These are phyloP conservation scores for Monilinia aucupariae DNA, from an alignment of 2,329 filamentous ascomycete species.

Conservation along the genomic window DNA sequence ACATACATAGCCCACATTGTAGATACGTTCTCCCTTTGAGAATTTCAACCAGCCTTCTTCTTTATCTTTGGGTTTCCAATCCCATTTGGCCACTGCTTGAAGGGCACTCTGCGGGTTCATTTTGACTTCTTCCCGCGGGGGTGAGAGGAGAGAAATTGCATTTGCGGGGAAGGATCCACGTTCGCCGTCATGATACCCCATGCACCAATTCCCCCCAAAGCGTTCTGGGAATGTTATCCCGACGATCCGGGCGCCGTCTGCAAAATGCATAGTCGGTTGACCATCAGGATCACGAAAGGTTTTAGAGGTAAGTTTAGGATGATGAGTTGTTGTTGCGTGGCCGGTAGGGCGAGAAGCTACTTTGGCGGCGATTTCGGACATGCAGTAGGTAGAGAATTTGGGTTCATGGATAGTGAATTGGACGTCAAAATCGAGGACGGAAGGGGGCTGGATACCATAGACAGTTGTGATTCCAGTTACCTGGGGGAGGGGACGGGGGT, in stretches of 20 bases:
- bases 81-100: slow-evolving; percentile 31
- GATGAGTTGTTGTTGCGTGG: slow-evolving; percentile 26
- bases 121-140: slow-evolving; percentile 26
- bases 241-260: slow-evolving; percentile 31
- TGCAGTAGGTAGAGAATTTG: slow-evolving; percentile 21
- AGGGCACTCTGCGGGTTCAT: slow-evolving; percentile 30
- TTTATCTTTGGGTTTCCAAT: slow-evolving; percentile 31
- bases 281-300: slow-evolving; percentile 30
- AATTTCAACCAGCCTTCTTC: slow-evolving; percentile 33
- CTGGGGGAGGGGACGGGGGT: slow-evolving; percentile 30
- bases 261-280: slow-evolving; percentile 29
- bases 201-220: slow-evolving; percentile 31
- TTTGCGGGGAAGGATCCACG: slow-evolving; percentile 30
- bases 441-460: slow-evolving; percentile 27
- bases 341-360: slow-evolving; percentile 28
- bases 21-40: slow-evolving; percentile 32
- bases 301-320: slow-evolving; percentile 25
- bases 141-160: slow-evolving; percentile 26
- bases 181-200: slow-evolving; percentile 34
- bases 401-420: slow-evolving; percentile 29
- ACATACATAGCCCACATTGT: slow-evolving; percentile 29
- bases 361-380: slow-evolving; percentile 28
- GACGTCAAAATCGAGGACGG: slow-evolving; percentile 32
- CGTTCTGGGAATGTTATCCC: slow-evolving; percentile 32
- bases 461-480: slow-evolving; percentile 29